Base-by-base conservation (phyloP, 495 filamentous ascomycete genomes). In the Penicillium mononematosum region DNA sequence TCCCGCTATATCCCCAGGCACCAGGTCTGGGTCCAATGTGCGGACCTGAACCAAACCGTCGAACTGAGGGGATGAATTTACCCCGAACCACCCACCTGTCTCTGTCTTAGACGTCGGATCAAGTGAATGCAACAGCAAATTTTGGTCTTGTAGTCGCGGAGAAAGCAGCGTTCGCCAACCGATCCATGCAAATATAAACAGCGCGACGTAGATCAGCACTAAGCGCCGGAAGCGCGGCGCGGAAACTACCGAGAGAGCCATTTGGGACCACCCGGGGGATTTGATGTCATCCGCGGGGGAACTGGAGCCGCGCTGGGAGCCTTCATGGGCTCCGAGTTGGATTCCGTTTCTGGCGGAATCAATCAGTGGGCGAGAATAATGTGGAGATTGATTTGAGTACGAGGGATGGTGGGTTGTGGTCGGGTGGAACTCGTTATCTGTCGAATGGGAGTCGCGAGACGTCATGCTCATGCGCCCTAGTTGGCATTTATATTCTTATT, bases 201-300 rank as follows among this genome's bases (percentile, higher is more conserved):
- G 60, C 3, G 69, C 39, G 17, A 79, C 22, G 45, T 79, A 80
- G 11, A 79, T 59, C 38, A 80, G 27, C 8, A 77, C 58, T 50
- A 78, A 79, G 50, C 81, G 76, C 34, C 77, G 74, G 54, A 81
- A 75, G 22, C 74, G 69, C 20, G 78, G 79, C 12, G 79, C 77
- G 14, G 72, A 65, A 36, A 73, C 56, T 45, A 78, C 62, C 31
- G 70, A 70, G 42, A 59, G 32, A 39, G 66, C 50, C 62, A 74
- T 69, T 42, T 72, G 64, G 12, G 67, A 14, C 64, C 67, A 74
- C 51, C 53, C 56, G 16, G 66, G 53, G 27, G 64, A 31, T 19
- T 68, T 61, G 43, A 62, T 53, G 10, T 48, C 44, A 20, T 69
- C 57, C 1, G 58, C 25, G 29, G 34, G 22, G 14, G 61, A 54